These are phyloP conservation scores for Coffea canephora DNA, from an alignment of 257 asterid species.

Conservation along the genomic window DNA sequence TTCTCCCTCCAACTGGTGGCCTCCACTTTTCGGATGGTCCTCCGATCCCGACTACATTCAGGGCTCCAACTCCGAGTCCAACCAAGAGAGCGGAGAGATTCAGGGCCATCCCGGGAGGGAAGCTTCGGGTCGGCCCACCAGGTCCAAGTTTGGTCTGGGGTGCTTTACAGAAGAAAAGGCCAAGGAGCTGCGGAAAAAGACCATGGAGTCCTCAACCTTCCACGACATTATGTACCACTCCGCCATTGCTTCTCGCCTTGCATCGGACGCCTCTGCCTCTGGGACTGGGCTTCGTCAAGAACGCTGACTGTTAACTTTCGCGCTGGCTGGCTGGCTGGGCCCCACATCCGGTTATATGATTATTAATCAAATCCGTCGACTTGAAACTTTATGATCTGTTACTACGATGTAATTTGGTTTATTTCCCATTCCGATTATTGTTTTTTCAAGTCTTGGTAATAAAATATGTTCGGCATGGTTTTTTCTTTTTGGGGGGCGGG, in stretches of 20 bases:
- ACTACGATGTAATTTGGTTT: no score
- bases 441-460: neutral
- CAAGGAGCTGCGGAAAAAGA: constrained; percentile 53
- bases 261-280: constrained; percentile 48
- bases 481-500: no score
- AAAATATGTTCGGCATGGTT: neutral
- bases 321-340: no score
- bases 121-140: constrained; percentile 6
- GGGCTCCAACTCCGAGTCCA: constrained; percentile 1
- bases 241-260: constrained; percentile 75
- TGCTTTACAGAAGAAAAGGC: constrained; percentile 72
- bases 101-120: neutral
- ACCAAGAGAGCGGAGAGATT: neutral
- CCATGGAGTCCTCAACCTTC: constrained; percentile 40
- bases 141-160: constrained; percentile 43
- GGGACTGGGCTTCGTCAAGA: neutral
- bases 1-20: constrained; percentile 60
- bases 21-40: constrained; percentile 58
- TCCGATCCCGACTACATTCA: constrained; percentile 57
- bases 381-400: neutral
- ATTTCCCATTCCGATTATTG: neutral
- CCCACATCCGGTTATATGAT: neutral
- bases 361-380: constrained; percentile 26
- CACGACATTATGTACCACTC: constrained; percentile 76
- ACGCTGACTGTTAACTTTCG: no score